These are phyloP conservation scores for Galium porrigens DNA, from an alignment of 305 asterid genomes.

Conservation along the genomic window DNA sequence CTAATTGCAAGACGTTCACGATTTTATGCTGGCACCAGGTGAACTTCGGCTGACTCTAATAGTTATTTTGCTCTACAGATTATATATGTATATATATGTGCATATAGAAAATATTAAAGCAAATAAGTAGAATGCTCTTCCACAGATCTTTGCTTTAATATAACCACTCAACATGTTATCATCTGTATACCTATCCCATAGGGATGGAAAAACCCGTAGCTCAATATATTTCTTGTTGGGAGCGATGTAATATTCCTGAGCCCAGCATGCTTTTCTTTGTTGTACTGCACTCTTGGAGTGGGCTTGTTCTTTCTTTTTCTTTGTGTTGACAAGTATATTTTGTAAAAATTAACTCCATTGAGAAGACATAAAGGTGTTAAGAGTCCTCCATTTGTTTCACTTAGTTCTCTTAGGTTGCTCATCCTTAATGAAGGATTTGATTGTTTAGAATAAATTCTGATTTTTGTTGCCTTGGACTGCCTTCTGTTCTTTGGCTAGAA, in stretches of 20 bases:
- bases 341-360: not conserved
- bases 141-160: not conserved
- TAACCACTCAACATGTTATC: not conserved
- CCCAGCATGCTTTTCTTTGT: not conserved
- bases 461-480: not conserved
- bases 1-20: slow-evolving; percentile 88
- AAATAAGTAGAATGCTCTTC: not conserved
- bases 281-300: not conserved
- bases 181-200: not conserved
- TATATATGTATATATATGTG: not conserved
- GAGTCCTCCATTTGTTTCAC: not conserved
- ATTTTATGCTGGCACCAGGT: slow-evolving; percentile 98
- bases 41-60: slow-evolving; percentile 6
- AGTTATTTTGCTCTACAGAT: not conserved
- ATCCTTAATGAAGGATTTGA: slow-evolving; percentile 2
- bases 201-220: not conserved
- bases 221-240: not conserved
- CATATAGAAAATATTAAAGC: not conserved
- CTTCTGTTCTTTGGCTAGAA: not conserved
- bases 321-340: not conserved
- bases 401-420: not conserved
- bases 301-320: not conserved
- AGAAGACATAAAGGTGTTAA: not conserved
- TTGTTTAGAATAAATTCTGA: not conserved
- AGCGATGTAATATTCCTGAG: not conserved